phyloP scores from a whole-genome alignment of 176 grass and related monocot species.

The Chloris gayana region DNA sequence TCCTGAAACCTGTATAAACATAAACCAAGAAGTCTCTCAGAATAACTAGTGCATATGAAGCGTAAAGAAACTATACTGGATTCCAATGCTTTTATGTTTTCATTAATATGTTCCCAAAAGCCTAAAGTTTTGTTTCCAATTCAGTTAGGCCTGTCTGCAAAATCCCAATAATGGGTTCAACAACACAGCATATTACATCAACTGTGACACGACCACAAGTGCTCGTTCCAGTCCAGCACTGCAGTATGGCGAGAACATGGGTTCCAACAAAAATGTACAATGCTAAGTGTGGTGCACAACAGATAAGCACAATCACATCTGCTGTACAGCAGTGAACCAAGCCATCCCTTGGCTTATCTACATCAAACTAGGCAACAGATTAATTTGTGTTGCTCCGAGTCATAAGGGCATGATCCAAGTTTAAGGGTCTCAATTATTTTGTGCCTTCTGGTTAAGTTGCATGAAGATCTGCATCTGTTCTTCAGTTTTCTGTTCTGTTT shows the following conservation, averaged over 20 bases:
- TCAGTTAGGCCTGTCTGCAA: neutral
- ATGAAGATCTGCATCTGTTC: neutral
- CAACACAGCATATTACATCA: neutral
- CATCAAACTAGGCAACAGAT: neutral
- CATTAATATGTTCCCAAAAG: neutral
- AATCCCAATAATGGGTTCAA: neutral
- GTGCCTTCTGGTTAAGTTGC: neutral
- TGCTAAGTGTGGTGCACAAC: neutral
- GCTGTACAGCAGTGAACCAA: neutral
- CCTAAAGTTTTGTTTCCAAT: neutral
- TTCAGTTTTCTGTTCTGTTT: neutral
- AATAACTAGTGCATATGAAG: neutral
- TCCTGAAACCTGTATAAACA: slow-evolving; percentile 74
- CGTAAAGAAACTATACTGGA: slow-evolving; percentile 8
- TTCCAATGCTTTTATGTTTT: neutral
- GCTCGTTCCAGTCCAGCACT: neutral
- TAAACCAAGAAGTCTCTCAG: slow-evolving; percentile 25
- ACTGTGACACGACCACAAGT: neutral
- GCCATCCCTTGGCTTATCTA: neutral
- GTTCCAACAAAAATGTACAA: neutral
- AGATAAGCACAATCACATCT: neutral
- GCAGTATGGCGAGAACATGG: neutral
- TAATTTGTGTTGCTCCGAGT: neutral
- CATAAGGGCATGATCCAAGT: neutral
- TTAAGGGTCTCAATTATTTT: neutral